These are phyloP conservation scores for Kokia cookei DNA, from an alignment of 441 rosid genomes.

Conservation along the genomic window DNA sequence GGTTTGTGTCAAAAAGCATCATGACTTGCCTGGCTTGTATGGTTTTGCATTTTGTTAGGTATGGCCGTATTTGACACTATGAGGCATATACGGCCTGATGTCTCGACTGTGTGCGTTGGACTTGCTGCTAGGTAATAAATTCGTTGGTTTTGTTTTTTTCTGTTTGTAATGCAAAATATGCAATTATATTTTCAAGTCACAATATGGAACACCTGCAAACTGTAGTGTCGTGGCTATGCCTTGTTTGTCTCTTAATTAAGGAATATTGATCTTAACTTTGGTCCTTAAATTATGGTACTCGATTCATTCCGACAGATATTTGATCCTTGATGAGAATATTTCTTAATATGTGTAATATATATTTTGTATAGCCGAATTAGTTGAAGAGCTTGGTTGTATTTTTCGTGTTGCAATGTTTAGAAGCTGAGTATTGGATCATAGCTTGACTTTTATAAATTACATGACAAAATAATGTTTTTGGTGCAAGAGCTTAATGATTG, in stretches of 20 bases:
- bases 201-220: background rate
- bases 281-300: background rate
- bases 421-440: background rate
- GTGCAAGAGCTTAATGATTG: background rate
- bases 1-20: background rate
- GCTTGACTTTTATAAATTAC: background rate
- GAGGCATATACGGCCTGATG: conserved; percentile 93
- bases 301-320: background rate
- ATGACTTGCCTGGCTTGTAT: conserved; percentile 4
- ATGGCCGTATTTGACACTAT: conserved; percentile 96
- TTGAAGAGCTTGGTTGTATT: background rate
- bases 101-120: conserved; percentile 95
- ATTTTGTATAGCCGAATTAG: background rate
- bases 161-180: background rate
- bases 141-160: background rate
- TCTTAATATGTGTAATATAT: background rate
- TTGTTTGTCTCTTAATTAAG: background rate
- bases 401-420: background rate
- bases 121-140: conserved; percentile 81
- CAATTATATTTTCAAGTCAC: background rate
- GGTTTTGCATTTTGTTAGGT: conserved; percentile 30
- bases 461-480: background rate
- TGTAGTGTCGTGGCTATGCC: background rate
- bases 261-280: background rate
- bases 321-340: background rate